A percentile compares a stretch with the other conserved stretches of the same genome.
phyloP scores from a whole-genome alignment of 192 early-diverging fungal genomes.

The Piromyces finnis region DNA sequence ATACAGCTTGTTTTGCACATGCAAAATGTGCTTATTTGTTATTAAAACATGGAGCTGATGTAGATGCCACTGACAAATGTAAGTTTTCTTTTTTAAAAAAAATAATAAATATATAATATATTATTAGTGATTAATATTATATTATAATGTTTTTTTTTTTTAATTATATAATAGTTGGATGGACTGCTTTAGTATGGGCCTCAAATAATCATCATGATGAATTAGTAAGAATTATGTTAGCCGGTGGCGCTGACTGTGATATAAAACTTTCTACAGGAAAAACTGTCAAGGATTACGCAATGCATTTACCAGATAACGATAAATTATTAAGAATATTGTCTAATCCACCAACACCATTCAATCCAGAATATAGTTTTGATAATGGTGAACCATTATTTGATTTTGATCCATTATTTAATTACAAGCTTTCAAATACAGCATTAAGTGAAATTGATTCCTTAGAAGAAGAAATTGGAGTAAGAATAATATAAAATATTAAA shows the following conservation, averaged over 20 bases:
- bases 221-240: constrained; percentile 54
- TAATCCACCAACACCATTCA: not conserved
- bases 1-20: constrained; percentile 76
- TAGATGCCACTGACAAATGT: constrained; percentile 65
- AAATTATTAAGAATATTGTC: not conserved
- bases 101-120: not conserved
- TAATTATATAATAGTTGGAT: constrained; percentile 30
- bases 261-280: constrained; percentile 49
- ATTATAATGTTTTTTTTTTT: not conserved
- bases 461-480: not conserved
- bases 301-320: not conserved
- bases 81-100: constrained; percentile 11
- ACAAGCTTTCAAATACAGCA: not conserved
- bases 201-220: constrained; percentile 59
- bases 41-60: constrained; percentile 48
- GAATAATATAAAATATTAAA: too few relatives aligned
- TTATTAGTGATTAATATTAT: too few relatives aligned
- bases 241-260: constrained; percentile 52
- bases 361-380: not conserved
- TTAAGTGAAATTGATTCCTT: not conserved
- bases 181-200: constrained; percentile 86
- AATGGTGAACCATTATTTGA: not conserved
- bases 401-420: not conserved
- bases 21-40: constrained; percentile 47
- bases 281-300: constrained; percentile 51